These are phyloP conservation scores for Ascochyta pisi DNA, from an alignment of 2,329 filamentous ascomycete species.

Conservation along the genomic window DNA sequence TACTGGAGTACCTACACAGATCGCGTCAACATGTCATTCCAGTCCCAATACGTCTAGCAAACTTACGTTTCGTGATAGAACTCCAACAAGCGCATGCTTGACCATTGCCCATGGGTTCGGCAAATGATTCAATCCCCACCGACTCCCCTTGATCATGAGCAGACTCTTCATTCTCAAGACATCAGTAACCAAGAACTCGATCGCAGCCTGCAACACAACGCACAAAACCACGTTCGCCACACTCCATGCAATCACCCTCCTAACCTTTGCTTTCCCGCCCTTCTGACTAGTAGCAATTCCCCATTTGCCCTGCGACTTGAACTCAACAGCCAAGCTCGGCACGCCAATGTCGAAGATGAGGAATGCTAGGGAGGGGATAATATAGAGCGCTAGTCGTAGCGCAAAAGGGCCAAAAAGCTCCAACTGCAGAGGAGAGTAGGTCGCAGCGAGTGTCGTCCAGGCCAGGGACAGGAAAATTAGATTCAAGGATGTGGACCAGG, in stretches of 20 bases:
- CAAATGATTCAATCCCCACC: slow-evolving; percentile 65
- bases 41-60: not conserved
- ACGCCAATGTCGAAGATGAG: slow-evolving; percentile 74
- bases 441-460: slow-evolving; percentile 83
- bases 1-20: slow-evolving; percentile 67
- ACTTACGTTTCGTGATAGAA: slow-evolving; percentile 65
- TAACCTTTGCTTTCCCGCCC: slow-evolving; percentile 52
- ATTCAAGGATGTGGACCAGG: slow-evolving; percentile 81
- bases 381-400: slow-evolving; percentile 72
- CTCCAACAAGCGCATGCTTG: slow-evolving; percentile 61
- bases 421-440: slow-evolving; percentile 75
- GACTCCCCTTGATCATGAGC: slow-evolving; percentile 65
- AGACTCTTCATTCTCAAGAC: slow-evolving; percentile 62
- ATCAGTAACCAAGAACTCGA: slow-evolving; percentile 64
- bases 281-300: slow-evolving; percentile 55
- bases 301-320: slow-evolving; percentile 71
- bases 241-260: slow-evolving; percentile 61
- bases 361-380: slow-evolving; percentile 75
- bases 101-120: slow-evolving; percentile 68
- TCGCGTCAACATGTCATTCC: not conserved
- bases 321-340: slow-evolving; percentile 70
- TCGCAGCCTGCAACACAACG: slow-evolving; percentile 59
- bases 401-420: slow-evolving; percentile 75
- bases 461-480: slow-evolving; percentile 89
- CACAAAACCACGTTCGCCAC: slow-evolving; percentile 63